Evolutionary conservation across 139 green algal species (phyloP), one percentile per base, ranked within the genome.

Genomic region (Tetradesmus obliquus): DNA sequence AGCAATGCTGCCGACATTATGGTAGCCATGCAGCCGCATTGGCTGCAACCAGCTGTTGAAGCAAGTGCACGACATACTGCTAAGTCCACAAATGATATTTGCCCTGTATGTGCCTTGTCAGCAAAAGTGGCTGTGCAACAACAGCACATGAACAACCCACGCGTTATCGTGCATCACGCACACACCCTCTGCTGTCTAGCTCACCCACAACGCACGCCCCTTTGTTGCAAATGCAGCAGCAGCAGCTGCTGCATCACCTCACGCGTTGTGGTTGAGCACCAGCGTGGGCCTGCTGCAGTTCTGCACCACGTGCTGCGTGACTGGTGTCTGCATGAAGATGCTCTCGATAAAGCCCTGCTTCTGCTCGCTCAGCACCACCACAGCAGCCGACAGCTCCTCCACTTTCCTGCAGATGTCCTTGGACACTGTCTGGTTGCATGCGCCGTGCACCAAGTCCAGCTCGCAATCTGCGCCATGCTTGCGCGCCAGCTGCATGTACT

Each of bases 281-380:
- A 90, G 76, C 20, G 87, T 91, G 10, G 87, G 87, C 53, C 87
- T 22, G 45, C 87, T 85, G 87, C 87, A 91, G 8, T 55, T 60
- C 19, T 84, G 55, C 17, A 62, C 87, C 45, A 91, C 87, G n/a
- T 91, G 87, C 54, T 84, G 54, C 2, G 17, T 83, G 3, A 91
- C 55, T 5, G 87, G 87, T 7, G 74, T 85, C 69, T 84, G 71
- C 66, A 76, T 76, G 66, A 91, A 91, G 7, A 84, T 6, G 12
- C 53, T n/a, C 19, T 91, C 87, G 10, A 91, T 54, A 53, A 84
- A 76, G 71, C 87, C 87, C 19, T 58, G 79, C 53, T 60, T 58
- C 71, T 91, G 87, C 54, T 86, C 74, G 19, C 87, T 91, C 22
- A 91, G 87, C 72, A 91, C 87, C 24, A 91, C 87, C 7, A 91